phyloP scores from a whole-genome alignment of 257 asterid genomes.

The Solanum sparsipilum region DNA sequence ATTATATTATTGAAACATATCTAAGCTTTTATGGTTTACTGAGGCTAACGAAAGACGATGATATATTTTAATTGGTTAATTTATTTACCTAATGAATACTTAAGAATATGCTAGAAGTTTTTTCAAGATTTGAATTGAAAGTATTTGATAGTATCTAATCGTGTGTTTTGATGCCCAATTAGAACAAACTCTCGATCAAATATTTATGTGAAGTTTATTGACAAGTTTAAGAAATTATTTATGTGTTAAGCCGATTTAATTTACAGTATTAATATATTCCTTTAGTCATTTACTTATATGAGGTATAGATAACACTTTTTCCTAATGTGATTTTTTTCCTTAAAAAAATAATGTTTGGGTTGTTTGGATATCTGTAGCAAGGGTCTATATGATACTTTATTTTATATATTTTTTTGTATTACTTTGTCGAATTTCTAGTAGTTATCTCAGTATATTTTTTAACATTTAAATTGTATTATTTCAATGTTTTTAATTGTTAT shows the following conservation, averaged over 20 bases:
- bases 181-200: too few relatives aligned
- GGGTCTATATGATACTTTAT: background rate
- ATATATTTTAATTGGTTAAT: background rate
- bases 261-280: too few relatives aligned
- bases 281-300: background rate
- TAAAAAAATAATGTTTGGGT: background rate
- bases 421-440: background rate
- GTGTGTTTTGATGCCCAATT: background rate
- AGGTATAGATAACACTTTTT: background rate
- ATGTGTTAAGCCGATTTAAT: too few relatives aligned
- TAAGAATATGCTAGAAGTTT: too few relatives aligned
- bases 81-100: background rate
- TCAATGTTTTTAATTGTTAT: background rate
- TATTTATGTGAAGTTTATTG: too few relatives aligned
- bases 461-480: too few relatives aligned
- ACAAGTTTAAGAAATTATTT: too few relatives aligned
- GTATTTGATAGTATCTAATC: too few relatives aligned
- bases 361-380: background rate
- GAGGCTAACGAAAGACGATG: background rate
- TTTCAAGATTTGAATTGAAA: background rate
- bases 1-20: background rate
- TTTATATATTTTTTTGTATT: background rate
- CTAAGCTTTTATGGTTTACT: background rate
- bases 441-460: background rate
- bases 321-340: background rate